A percentile compares a stretch with the other conserved stretches of the same genome.
phyloP scores from a whole-genome alignment of 257 asterid genomes.

The Fraxinus excelsior region DNA sequence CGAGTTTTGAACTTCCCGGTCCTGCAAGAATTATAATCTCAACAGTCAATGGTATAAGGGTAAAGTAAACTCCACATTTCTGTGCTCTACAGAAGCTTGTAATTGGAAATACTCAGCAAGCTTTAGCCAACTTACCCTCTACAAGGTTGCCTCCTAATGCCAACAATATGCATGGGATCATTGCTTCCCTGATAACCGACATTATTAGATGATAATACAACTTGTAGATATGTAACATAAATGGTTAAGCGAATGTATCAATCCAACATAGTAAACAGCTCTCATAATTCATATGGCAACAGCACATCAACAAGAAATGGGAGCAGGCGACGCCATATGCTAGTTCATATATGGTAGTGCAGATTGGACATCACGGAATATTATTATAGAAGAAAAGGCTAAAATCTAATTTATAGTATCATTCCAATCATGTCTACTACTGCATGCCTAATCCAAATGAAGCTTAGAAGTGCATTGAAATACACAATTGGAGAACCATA shows the following conservation, averaged over 20 bases:
- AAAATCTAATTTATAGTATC: background rate
- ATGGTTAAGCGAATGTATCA: background rate
- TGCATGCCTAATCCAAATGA: background rate
- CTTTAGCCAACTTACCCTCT: slow-evolving; percentile 54
- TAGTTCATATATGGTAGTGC: background rate
- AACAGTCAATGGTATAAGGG: slow-evolving; percentile 12
- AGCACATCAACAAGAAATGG: background rate
- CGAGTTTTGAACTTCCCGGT: slow-evolving; percentile 86
- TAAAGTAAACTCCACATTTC: background rate
- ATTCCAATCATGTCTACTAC: background rate
- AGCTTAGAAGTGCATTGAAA: background rate
- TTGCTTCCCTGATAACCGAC: slow-evolving; percentile 76
- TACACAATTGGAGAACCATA: slow-evolving; percentile 2
- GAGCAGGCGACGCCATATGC: background rate
- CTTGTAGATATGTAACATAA: background rate
- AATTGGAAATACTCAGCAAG: background rate
- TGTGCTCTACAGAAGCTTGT: background rate
- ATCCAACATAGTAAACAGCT: slow-evolving; percentile 1
- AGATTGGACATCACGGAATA: background rate
- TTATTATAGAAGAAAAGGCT: background rate
- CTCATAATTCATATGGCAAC: background rate
- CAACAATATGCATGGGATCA: slow-evolving; percentile 96
- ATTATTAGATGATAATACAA: slow-evolving; percentile 16
- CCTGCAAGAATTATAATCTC: slow-evolving; percentile 46
- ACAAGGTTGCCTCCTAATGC: slow-evolving; percentile 99